Percentiles rank a stretch among this genome's conserved stretches.
These are phyloP conservation scores for Linderina pennispora DNA, from an alignment of 192 early-diverging fungal genomes.

Conservation along the genomic window DNA sequence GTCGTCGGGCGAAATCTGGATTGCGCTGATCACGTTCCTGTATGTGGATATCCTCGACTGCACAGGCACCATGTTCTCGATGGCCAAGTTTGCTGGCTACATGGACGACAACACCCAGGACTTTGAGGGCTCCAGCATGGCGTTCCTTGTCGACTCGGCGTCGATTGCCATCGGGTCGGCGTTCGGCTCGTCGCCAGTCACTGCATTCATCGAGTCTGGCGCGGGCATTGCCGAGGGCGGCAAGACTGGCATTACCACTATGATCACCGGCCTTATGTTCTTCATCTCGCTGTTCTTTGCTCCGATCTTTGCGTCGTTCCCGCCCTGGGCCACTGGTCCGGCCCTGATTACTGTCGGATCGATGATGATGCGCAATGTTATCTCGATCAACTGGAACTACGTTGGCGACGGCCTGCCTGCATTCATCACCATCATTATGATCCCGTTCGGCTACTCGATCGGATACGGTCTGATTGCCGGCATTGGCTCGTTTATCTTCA, in stretches of 20 bases:
- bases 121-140: slow-evolving; percentile 67
- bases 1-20: slow-evolving; percentile 58
- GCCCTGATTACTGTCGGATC: slow-evolving; percentile 74
- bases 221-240: slow-evolving; percentile 80
- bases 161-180: slow-evolving; percentile 61
- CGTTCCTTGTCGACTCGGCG: slow-evolving; percentile 68
- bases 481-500: slow-evolving; percentile 59
- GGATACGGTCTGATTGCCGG: slow-evolving; percentile 77
- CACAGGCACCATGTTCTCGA: slow-evolving; percentile 79
- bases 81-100: slow-evolving; percentile 77
- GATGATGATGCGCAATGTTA: slow-evolving; percentile 67
- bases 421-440: slow-evolving; percentile 68
- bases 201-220: slow-evolving; percentile 77
- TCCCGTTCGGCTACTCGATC: slow-evolving; percentile 77
- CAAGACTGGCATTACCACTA: slow-evolving; percentile 67
- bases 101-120: slow-evolving; percentile 66
- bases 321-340: slow-evolving; percentile 80
- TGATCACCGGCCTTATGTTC: slow-evolving; percentile 62
- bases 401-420: slow-evolving; percentile 72
- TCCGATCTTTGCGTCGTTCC: slow-evolving; percentile 78
- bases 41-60: slow-evolving; percentile 86
- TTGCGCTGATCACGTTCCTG: slow-evolving; percentile 77
- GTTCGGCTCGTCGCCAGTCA: slow-evolving; percentile 70
- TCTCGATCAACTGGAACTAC: slow-evolving; percentile 75
- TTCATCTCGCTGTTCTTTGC: slow-evolving; percentile 76